A percentile compares a stretch with the other conserved stretches of the same genome.
Evolutionary conservation across 352 stramenopile genomes (phyloP).

Genomic region (Nothophytophthora sp.): DNA sequence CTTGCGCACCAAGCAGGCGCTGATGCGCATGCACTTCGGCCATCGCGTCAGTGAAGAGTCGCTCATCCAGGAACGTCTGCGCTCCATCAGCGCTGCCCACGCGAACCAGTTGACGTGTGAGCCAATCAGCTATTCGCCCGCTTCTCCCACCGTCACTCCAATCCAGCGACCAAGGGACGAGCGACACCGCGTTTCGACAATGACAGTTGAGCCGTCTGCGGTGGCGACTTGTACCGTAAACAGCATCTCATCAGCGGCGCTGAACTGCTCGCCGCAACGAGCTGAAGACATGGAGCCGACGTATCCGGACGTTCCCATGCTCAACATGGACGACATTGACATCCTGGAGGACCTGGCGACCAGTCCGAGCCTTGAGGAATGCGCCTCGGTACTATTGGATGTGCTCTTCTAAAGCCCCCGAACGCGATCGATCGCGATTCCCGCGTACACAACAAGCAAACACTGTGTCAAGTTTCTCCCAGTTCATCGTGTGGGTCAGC

Average conservation of each 20-base stretch:
- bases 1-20: conserved; percentile 66
- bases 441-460: conserved; percentile 4
- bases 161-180: neutral
- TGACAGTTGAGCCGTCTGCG: no score
- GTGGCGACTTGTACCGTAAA: neutral
- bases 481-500: no score
- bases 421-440: no score
- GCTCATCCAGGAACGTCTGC: conserved; percentile 60
- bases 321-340: conserved; percentile 10
- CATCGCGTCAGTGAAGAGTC: conserved; percentile 68
- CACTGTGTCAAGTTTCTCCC: no score
- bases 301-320: conserved; percentile 14
- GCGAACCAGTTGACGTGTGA: conserved; percentile 7
- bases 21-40: conserved; percentile 72
- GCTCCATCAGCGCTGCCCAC: conserved; percentile 22
- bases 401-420: conserved; percentile 50
- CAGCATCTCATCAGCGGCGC: conserved; percentile 3
- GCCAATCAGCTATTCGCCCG: conserved; percentile 1
- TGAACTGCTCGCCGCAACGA: neutral
- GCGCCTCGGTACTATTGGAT: conserved; percentile 54
- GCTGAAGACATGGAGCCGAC: neutral
- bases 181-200: neutral
- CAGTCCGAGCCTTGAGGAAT: conserved; percentile 57
- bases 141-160: neutral
- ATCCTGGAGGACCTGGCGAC: conserved; percentile 32